These are phyloP conservation scores for Geranomyces michiganensis DNA, from an alignment of 192 early-diverging fungal species.

Conservation along the genomic window DNA sequence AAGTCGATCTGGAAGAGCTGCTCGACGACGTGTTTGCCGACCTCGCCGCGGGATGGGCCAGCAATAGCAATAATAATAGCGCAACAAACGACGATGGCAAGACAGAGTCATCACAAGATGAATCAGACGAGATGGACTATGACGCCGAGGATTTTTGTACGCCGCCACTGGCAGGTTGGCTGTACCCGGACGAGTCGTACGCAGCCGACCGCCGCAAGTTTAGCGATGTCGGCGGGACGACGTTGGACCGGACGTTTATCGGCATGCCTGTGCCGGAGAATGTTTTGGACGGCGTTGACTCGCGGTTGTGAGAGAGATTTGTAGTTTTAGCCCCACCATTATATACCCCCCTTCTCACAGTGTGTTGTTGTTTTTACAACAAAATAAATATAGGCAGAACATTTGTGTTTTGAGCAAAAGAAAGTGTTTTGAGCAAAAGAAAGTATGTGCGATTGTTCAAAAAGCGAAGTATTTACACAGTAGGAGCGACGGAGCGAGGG, in stretches of 20 bases:
- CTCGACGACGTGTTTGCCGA: slow-evolving; percentile 23
- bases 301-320: background rate
- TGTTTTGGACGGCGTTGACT: slow-evolving; percentile 5
- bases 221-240: slow-evolving; percentile 3
- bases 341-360: too few relatives aligned
- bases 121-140: background rate
- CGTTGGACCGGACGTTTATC: slow-evolving; percentile 9
- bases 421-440: too few relatives aligned
- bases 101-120: too few relatives aligned
- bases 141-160: background rate
- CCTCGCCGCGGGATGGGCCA: background rate
- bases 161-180: background rate
- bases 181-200: background rate
- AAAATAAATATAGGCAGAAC: too few relatives aligned
- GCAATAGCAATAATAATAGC: too few relatives aligned
- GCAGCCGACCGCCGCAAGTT: background rate
- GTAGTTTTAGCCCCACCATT: too few relatives aligned
- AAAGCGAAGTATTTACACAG: too few relatives aligned
- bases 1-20: background rate
- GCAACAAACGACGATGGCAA: background rate
- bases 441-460: too few relatives aligned
- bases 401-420: too few relatives aligned
- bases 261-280: slow-evolving; percentile 1
- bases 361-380: too few relatives aligned
- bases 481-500: too few relatives aligned